Evolutionary conservation across 768 basidiomycete species (phyloP), one percentile per base, ranked within the genome.

Genomic region (Tylopilus subfusipes): DNA sequence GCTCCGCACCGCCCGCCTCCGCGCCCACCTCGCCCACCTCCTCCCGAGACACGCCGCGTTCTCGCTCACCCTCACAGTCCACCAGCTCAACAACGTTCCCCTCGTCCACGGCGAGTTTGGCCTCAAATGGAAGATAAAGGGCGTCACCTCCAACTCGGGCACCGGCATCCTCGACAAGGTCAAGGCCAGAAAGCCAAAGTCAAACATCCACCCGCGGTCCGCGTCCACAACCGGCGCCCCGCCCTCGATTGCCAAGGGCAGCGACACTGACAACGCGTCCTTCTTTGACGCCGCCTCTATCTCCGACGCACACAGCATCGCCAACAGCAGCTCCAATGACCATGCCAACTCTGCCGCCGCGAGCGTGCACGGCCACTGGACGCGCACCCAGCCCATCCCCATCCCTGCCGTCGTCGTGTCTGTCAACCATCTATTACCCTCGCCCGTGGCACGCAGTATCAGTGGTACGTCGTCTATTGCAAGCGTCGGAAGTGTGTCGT

Each of bases 111-210:
- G 88, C 57, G 79, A 87, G 63, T 89, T 90, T 63, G 82, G 76
- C 19, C 79, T 85, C 6, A 74, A 77, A 21, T 90, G 89, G 87
- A 85, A 82, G 68, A 81, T 90, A 70, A 86, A 83, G 74, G 77
- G 82, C 58, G 77, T 75, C 30, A 72, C 71, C 34, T 68, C 76
- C 3, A 67, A 70, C 14, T 56, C 72, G 19, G 73, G 77, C 63
- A 60, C 63, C 27, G 77, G 81, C 4, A 61, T 83, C 30, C 63
- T 79, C 34, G 58, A 68, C 40, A 76, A 72, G 68, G 73, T 74
- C 61, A 75, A 72, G 59, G 68, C 36, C 34, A 61, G 39, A 51
- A 55, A 55, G 53, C 42, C 65, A 63, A 62, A 63, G 30, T 9
- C 38, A 2, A 63, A 54, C 18, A 36, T 13, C 36, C 16, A 6